Evolutionary conservation across 2,329 filamentous ascomycete genomes (phyloP).

Genomic region (Coniochaeta pulveracea): DNA sequence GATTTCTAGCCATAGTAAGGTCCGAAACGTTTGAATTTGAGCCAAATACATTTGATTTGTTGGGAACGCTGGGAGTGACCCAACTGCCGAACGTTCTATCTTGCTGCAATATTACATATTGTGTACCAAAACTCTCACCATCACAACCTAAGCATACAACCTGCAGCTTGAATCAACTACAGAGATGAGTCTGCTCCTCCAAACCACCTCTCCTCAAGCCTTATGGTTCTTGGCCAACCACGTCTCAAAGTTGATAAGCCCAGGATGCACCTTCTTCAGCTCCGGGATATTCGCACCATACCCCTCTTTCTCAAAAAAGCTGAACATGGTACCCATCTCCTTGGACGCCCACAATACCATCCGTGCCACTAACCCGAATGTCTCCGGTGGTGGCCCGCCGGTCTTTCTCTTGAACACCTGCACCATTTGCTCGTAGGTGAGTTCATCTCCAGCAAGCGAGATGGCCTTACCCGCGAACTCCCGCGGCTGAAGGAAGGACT

Average conservation of each 20-base stretch:
- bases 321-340: constrained; percentile 23
- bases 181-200: too few relatives aligned
- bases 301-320: constrained; percentile 24
- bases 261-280: constrained; percentile 16
- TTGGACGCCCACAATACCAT: constrained; percentile 15
- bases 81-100: too few relatives aligned
- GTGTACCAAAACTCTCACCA: too few relatives aligned
- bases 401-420: constrained; percentile 16
- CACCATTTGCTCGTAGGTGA: constrained; percentile 20
- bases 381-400: constrained; percentile 19
- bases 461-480: constrained; percentile 20
- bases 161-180: too few relatives aligned
- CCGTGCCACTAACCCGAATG: constrained; percentile 18
- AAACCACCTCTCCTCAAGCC: too few relatives aligned
- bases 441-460: constrained; percentile 20
- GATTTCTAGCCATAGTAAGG: too few relatives aligned
- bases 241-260: constrained; percentile 21
- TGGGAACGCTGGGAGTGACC: too few relatives aligned
- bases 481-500: constrained; percentile 16
- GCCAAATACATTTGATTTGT: too few relatives aligned
- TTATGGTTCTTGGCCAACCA: too few relatives aligned
- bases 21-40: too few relatives aligned
- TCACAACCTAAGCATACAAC: too few relatives aligned
- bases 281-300: constrained; percentile 25
- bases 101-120: too few relatives aligned